A percentile compares a stretch with the other conserved stretches of the same genome.
These are phyloP conservation scores for Melampsora americana DNA, from an alignment of 1,284 basidiomycete species.

Conservation along the genomic window DNA sequence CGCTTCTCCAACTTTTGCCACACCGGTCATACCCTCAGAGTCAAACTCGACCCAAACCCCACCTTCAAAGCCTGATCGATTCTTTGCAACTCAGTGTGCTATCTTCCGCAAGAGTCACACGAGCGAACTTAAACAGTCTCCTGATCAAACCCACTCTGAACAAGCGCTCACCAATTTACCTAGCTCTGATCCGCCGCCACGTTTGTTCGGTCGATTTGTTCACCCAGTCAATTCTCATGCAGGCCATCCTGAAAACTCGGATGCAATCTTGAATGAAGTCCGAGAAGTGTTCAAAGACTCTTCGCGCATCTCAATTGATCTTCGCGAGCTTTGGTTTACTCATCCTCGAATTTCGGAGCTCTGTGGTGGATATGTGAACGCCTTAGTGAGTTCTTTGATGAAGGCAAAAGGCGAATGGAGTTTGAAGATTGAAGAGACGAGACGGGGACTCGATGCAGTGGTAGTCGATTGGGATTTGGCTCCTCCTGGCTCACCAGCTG, in stretches of 20 bases:
- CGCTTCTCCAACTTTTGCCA: neutral
- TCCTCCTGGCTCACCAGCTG: too few species aligned
- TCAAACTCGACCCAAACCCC: neutral
- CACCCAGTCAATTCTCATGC: neutral
- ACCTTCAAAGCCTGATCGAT: constrained; percentile 17
- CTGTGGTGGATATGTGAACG: neutral
- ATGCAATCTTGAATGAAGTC: neutral
- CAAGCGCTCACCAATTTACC: neutral
- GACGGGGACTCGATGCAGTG: neutral
- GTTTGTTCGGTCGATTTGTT: neutral
- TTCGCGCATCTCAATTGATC: neutral
- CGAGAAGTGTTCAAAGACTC: neutral
- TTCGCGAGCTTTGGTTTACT: neutral
- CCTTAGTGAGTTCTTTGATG: neutral
- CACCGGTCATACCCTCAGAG: neutral
- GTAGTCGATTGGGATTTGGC: neutral
- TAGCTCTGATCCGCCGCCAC: neutral
- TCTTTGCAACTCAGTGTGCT: constrained; percentile 36
- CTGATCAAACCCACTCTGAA: neutral
- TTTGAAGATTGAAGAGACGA: neutral
- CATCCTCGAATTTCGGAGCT: neutral
- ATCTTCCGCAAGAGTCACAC: constrained; percentile 9
- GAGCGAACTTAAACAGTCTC: neutral
- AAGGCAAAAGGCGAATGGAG: neutral
- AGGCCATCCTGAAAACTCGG: neutral